A percentile compares a stretch with the other conserved stretches of the same genome.
These are phyloP conservation scores for Sutorius australiensis DNA, from an alignment of 768 basidiomycete genomes.

Conservation along the genomic window DNA sequence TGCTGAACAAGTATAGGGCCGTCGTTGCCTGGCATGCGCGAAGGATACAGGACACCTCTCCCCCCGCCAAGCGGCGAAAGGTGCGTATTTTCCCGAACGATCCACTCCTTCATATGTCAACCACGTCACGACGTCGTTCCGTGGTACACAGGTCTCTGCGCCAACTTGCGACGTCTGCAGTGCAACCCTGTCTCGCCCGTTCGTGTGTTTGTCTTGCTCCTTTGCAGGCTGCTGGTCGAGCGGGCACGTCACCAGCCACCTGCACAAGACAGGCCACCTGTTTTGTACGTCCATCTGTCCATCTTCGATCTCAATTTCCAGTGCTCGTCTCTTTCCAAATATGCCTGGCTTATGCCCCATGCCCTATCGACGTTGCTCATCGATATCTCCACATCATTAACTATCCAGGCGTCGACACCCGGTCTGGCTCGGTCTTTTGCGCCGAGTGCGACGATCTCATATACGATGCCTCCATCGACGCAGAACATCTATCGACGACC, in stretches of 20 bases:
- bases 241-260: constrained; percentile 55
- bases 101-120: neutral
- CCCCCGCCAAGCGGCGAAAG: constrained; percentile 61
- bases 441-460: constrained; percentile 71
- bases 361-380: too few relatives aligned
- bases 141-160: constrained; percentile 40
- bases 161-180: constrained; percentile 65
- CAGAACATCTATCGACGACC: constrained; percentile 40
- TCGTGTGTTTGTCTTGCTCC: constrained; percentile 69
- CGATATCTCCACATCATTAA: neutral
- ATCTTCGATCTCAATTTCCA: neutral
- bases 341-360: neutral
- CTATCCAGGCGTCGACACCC: constrained; percentile 63
- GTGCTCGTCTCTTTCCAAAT: neutral
- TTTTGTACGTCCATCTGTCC: constrained; percentile 52
- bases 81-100: constrained; percentile 34
- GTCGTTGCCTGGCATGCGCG: constrained; percentile 54
- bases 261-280: constrained; percentile 52
- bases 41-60: constrained; percentile 42
- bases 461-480: constrained; percentile 53
- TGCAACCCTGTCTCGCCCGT: constrained; percentile 54
- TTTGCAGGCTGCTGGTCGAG: constrained; percentile 68
- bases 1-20: constrained; percentile 50
- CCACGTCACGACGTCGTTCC: neutral
- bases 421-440: constrained; percentile 75